A percentile compares a stretch with the other conserved stretches of the same genome.
phyloP scores from a whole-genome alignment of 345 rosid species.

The Salix brachista region DNA sequence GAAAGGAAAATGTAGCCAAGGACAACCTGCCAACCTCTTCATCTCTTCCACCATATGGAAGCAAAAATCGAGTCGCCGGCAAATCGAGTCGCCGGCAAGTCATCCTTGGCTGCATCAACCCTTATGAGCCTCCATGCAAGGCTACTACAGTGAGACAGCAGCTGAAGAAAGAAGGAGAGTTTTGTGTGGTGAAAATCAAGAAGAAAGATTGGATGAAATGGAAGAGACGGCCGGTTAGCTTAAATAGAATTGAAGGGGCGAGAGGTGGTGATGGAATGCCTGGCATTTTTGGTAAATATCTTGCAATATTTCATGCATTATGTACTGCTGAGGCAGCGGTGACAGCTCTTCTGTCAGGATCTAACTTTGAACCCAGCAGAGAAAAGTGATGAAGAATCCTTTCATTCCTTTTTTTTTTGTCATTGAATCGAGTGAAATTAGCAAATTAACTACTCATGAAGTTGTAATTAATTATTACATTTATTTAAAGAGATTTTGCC shows the following conservation, averaged over 20 bases:
- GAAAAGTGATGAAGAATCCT: neutral
- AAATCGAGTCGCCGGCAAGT: conserved; percentile 52
- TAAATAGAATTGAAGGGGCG: conserved; percentile 15
- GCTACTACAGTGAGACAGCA: conserved; percentile 14
- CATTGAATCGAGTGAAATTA: neutral
- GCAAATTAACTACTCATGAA: neutral
- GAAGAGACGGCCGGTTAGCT: neutral
- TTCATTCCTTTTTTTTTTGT: neutral
- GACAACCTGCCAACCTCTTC: conserved; percentile 36
- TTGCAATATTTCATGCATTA: neutral
- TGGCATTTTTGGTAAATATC: neutral
- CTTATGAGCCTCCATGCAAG: conserved; percentile 24
- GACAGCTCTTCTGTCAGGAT: conserved; percentile 8
- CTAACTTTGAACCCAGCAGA: neutral
- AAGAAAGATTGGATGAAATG: neutral
- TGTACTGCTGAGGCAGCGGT: conserved; percentile 12
- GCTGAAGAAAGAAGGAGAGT: neutral
- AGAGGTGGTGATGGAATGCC: neutral
- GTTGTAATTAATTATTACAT: neutral
- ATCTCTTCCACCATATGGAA: neutral
- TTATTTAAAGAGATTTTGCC: no score
- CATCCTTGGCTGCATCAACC: conserved; percentile 57
- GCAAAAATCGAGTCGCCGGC: conserved; percentile 24
- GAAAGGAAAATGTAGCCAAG: conserved; percentile 47
- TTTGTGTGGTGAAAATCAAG: neutral